These are phyloP conservation scores for Cynanchum wilfordii DNA, from an alignment of 257 asterid genomes.

Conservation along the genomic window DNA sequence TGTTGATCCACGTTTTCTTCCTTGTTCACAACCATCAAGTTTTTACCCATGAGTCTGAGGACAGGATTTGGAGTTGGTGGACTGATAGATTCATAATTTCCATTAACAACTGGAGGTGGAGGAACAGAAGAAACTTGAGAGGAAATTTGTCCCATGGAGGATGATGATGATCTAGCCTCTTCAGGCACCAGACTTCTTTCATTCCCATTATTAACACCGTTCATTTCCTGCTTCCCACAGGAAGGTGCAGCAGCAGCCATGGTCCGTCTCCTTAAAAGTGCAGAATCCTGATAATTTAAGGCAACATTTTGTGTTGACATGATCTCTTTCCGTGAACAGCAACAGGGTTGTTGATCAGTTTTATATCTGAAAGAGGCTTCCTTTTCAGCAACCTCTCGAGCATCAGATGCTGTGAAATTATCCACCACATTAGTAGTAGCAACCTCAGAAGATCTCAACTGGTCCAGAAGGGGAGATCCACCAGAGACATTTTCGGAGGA, in stretches of 20 bases:
- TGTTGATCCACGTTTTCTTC: constrained; percentile 40
- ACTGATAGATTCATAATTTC: constrained; percentile 38
- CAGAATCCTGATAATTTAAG: constrained; percentile 41
- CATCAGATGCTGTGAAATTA: constrained; percentile 20
- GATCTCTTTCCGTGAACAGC: constrained; percentile 68
- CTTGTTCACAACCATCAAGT: constrained; percentile 71
- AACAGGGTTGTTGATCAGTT: constrained; percentile 48
- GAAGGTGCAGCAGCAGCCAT: constrained; percentile 31
- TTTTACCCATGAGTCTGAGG: constrained; percentile 89
- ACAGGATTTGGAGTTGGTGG: constrained; percentile 65
- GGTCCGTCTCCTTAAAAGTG: constrained; percentile 36
- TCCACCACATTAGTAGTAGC: constrained; percentile 30
- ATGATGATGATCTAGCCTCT: constrained; percentile 18
- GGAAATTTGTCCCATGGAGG: constrained; percentile 13
- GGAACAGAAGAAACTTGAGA: constrained; percentile 28
- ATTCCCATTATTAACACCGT: constrained; percentile 17
- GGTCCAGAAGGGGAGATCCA: constrained; percentile 23
- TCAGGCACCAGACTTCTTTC: constrained; percentile 25
- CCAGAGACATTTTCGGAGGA: constrained; percentile 32
- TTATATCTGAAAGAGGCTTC: constrained; percentile 28
- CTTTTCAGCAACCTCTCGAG: constrained; percentile 22
- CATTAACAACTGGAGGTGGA: neutral
- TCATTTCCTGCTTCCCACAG: constrained; percentile 33
- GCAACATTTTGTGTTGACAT: constrained; percentile 24
- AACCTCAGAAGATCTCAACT: constrained; percentile 25